A percentile compares a stretch with the other conserved stretches of the same genome.
phyloP scores from a whole-genome alignment of 2,329 filamentous ascomycete genomes.

The Calonectria pseudoturangicola region DNA sequence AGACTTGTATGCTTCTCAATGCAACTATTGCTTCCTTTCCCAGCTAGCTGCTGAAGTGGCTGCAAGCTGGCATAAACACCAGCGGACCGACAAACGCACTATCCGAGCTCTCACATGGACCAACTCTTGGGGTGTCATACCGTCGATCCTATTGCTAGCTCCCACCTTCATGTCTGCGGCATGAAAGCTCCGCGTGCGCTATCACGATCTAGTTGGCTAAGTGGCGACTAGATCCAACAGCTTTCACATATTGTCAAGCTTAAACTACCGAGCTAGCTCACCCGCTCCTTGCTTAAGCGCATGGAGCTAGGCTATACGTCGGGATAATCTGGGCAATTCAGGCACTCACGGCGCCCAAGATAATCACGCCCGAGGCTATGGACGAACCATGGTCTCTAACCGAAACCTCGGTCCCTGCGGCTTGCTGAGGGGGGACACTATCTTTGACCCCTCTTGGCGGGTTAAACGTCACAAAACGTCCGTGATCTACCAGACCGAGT shows the following conservation, averaged over 20 bases:
- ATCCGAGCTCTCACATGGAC: conserved; percentile 18
- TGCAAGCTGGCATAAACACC: conserved; percentile 17
- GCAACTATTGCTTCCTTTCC: neutral
- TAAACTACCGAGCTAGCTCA: neutral
- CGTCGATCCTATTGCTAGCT: neutral
- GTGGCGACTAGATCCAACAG: neutral
- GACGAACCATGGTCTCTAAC: conserved; percentile 2
- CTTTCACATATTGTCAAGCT: neutral
- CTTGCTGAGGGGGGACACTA: neutral
- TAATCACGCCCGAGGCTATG: neutral
- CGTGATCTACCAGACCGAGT: neutral
- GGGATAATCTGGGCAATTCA: conserved; percentile 10
- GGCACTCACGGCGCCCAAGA: neutral
- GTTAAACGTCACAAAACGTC: conserved; percentile 21
- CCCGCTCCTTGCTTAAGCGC: neutral
- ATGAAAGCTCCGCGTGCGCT: neutral
- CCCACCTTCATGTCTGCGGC: neutral
- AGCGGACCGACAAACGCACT: conserved; percentile 18
- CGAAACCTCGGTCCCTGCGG: neutral
- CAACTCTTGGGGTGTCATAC: conserved; percentile 2
- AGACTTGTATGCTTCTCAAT: conserved; percentile 8
- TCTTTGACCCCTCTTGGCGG: neutral
- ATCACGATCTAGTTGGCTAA: neutral
- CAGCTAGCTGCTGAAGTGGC: neutral
- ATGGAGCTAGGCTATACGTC: neutral